Conservation (phyloP, 805 yeast species). For the Kodamaea neixiangensis region DNA sequence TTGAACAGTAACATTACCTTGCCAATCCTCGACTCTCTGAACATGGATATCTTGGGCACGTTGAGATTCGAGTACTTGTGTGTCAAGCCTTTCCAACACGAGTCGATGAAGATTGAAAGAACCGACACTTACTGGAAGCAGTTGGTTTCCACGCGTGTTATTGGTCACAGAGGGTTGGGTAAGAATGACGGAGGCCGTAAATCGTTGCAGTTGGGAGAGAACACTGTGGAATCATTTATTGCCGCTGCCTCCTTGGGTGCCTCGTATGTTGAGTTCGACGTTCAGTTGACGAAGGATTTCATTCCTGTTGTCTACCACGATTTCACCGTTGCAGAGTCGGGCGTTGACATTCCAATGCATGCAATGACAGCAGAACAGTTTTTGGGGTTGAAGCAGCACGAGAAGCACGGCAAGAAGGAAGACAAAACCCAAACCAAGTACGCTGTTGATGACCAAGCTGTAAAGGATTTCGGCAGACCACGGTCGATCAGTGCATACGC, state of each 20-base stretch:
- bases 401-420: slow-evolving; percentile 9
- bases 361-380: slow-evolving; percentile 88
- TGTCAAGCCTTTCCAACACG: slow-evolving; percentile 73
- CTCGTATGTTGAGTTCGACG: slow-evolving; percentile 94
- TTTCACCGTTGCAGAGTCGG: slow-evolving; percentile 91
- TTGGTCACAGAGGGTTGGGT: slow-evolving; percentile 95
- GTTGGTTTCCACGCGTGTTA: slow-evolving; percentile 81
- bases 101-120: slow-evolving; percentile 61
- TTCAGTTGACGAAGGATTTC: slow-evolving; percentile 86
- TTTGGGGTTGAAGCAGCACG: slow-evolving; percentile 50
- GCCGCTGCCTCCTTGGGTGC: slow-evolving; percentile 98
- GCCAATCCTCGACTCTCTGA: slow-evolving; percentile 73
- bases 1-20: slow-evolving; percentile 64
- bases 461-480: slow-evolving; percentile 36
- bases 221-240: slow-evolving; percentile 90
- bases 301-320: slow-evolving; percentile 95
- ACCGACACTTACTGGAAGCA: slow-evolving; percentile 91
- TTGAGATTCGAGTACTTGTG: slow-evolving; percentile 73
- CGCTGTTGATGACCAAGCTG: slow-evolving; percentile 38
- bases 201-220: slow-evolving; percentile 91
- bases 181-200: slow-evolving; percentile 72
- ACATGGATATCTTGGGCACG: slow-evolving; percentile 75
- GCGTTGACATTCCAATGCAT: slow-evolving; percentile 96
- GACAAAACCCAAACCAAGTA: slow-evolving; percentile 17
- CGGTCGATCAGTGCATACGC: slow-evolving; percentile 40